Conservation (phyloP, 2,329 filamentous ascomycete genomes). For the Penicillium sp. region DNA sequence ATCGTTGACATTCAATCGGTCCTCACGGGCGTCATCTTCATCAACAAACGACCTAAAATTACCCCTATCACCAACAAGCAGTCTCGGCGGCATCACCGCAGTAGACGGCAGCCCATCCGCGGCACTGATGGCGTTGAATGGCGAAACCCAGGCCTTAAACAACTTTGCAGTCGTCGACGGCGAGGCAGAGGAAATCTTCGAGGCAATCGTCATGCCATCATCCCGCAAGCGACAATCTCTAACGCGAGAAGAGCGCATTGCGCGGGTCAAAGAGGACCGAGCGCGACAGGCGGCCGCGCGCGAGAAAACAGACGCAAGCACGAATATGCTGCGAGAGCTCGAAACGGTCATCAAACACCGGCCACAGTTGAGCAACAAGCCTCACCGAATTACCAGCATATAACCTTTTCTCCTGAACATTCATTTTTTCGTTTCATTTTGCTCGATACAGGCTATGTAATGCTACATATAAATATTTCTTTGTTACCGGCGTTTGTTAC, state of each 20-base stretch:
- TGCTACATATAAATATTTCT: not conserved
- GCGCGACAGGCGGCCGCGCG: slow-evolving; percentile 66
- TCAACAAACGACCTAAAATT: slow-evolving; percentile 35
- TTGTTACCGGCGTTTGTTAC: not conserved
- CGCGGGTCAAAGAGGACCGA: slow-evolving; percentile 83
- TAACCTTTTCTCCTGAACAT: slow-evolving; percentile 23
- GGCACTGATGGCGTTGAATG: slow-evolving; percentile 74
- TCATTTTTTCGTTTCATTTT: not conserved
- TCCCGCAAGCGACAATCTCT: slow-evolving; percentile 64
- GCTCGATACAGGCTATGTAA: not conserved
- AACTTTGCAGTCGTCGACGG: slow-evolving; percentile 16
- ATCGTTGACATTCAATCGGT: slow-evolving; percentile 42
- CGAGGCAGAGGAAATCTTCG: slow-evolving; percentile 75
- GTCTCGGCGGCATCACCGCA: slow-evolving; percentile 43
- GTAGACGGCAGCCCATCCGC: slow-evolving; percentile 59
- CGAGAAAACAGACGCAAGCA: slow-evolving; percentile 75
- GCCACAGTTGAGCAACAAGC: slow-evolving; percentile 36
- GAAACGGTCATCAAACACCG: slow-evolving; percentile 76
- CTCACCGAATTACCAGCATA: slow-evolving; percentile 43
- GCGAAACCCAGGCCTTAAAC: slow-evolving; percentile 51
- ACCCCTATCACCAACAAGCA: slow-evolving; percentile 44
- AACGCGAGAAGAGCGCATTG: slow-evolving; percentile 80
- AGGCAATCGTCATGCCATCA: slow-evolving; percentile 75
- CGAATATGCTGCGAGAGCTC: slow-evolving; percentile 86
- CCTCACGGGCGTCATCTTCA: slow-evolving; percentile 21